Evolutionary conservation across 2,329 filamentous ascomycete genomes (phyloP).

Genomic region (Scedosporium apiospermum): DNA sequence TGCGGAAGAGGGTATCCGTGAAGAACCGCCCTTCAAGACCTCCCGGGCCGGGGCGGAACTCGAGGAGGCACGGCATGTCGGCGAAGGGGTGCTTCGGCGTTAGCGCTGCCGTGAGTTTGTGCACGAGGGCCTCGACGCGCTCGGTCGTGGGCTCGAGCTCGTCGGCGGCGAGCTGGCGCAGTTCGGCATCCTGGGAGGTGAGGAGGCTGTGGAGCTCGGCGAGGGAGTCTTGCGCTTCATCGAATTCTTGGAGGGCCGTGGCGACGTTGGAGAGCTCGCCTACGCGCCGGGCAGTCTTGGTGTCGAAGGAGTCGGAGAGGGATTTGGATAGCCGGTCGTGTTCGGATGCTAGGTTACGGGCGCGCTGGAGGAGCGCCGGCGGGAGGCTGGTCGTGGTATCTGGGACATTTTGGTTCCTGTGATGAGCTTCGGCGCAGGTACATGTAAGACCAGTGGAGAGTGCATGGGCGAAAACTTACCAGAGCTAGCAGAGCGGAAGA

Average conservation of each 20-base stretch:
- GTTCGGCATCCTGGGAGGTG: constrained; percentile 51
- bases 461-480: background rate
- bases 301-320: constrained; percentile 46
- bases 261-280: constrained; percentile 53
- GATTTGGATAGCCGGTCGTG: constrained; percentile 42
- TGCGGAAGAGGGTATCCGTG: constrained; percentile 74
- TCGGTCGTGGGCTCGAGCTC: constrained; percentile 62
- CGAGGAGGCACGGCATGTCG: constrained; percentile 78
- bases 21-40: constrained; percentile 89
- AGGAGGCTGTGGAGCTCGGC: constrained; percentile 44
- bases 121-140: constrained; percentile 53
- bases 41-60: constrained; percentile 85
- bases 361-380: constrained; percentile 48
- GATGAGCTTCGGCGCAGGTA: background rate
- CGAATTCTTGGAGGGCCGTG: constrained; percentile 48
- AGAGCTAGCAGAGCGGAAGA: background rate
- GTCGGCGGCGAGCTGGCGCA: constrained; percentile 69
- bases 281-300: constrained; percentile 45
- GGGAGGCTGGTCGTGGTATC: constrained; percentile 30
- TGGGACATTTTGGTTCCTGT: constrained; percentile 7
- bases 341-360: constrained; percentile 46
- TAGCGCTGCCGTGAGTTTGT: constrained; percentile 63
- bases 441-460: background rate
- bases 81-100: constrained; percentile 87
- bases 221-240: constrained; percentile 42